Percentiles rank a stretch among this genome's conserved stretches.
phyloP scores from a whole-genome alignment of 306 rosid species.

The Cicer arietinum region DNA sequence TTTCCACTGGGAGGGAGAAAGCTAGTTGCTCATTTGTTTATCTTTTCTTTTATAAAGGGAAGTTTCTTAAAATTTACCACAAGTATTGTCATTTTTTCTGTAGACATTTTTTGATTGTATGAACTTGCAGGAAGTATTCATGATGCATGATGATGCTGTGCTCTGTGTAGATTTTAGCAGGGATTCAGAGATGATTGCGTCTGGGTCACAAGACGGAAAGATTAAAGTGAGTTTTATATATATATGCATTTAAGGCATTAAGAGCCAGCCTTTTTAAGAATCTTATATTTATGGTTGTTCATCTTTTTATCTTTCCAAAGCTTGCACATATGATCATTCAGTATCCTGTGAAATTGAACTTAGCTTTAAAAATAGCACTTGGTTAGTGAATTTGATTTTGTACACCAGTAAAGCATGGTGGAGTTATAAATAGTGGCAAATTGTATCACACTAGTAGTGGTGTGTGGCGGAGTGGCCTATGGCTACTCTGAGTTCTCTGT shows the following conservation, averaged over 20 bases:
- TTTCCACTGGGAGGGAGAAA: slow-evolving; percentile 3
- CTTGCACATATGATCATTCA: not conserved
- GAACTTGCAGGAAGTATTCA: slow-evolving; percentile 86
- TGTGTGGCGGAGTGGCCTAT: not conserved
- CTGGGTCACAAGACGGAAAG: slow-evolving; percentile 97
- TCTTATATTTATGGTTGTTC: slow-evolving; percentile 17
- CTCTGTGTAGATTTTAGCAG: slow-evolving; percentile 95
- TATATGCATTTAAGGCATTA: slow-evolving; percentile 28
- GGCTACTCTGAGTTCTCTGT: slow-evolving; percentile 14
- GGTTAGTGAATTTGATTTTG: slow-evolving; percentile 3
- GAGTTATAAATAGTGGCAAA: not conserved
- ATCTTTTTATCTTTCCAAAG: slow-evolving; percentile 22
- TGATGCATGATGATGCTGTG: slow-evolving; percentile 97
- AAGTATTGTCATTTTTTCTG: slow-evolving; percentile 17
- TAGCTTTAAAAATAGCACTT: not conserved
- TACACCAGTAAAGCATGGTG: not conserved
- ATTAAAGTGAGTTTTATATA: slow-evolving; percentile 73
- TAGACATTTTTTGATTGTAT: slow-evolving; percentile 45
- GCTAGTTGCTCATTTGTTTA: slow-evolving; percentile 16
- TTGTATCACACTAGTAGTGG: not conserved
- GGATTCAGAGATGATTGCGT: slow-evolving; percentile 96
- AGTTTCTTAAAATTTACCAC: slow-evolving; percentile 13
- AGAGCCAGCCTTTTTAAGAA: slow-evolving; percentile 22
- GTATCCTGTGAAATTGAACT: slow-evolving; percentile 26
- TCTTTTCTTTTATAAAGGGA: slow-evolving; percentile 24